Evolutionary conservation across 345 rosid species (phyloP).

Genomic region (Isatis tinctoria): DNA sequence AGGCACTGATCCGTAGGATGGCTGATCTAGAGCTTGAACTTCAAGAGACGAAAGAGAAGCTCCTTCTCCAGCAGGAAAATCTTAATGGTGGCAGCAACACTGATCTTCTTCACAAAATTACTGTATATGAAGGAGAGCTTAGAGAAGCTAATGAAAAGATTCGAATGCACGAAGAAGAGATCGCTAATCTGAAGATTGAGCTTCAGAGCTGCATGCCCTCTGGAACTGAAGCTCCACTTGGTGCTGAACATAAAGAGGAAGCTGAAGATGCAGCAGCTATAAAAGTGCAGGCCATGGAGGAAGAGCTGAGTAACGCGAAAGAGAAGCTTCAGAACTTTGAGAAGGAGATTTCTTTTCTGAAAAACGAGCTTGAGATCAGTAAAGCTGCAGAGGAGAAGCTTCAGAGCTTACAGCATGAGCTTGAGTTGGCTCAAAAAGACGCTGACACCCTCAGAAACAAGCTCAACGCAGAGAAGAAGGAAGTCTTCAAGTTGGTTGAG

Average conservation of each 20-base stretch:
- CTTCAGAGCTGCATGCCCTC: conserved; percentile 37
- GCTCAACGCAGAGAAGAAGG: conserved; percentile 49
- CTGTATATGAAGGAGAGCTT: conserved; percentile 50
- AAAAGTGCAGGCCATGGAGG: conserved; percentile 23
- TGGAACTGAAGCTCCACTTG: conserved; percentile 17
- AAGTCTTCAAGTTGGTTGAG: conserved; percentile 56
- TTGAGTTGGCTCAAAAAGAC: conserved; percentile 52
- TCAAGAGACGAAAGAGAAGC: conserved; percentile 48
- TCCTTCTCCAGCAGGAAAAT: conserved; percentile 42
- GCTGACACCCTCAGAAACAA: conserved; percentile 40
- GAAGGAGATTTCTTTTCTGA: conserved; percentile 45
- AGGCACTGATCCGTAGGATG: conserved; percentile 42
- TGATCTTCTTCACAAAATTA: conserved; percentile 38
- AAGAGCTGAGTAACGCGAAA: conserved; percentile 49
- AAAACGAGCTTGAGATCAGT: conserved; percentile 40
- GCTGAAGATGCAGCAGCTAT: conserved; percentile 21
- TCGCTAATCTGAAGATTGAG: conserved; percentile 47
- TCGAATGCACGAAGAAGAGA: conserved; percentile 46
- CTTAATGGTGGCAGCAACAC: conserved; percentile 25
- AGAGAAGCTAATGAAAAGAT: conserved; percentile 48
- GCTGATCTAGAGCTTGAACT: conserved; percentile 57
- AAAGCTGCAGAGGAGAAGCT: conserved; percentile 31
- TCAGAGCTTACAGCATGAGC: conserved; percentile 38
- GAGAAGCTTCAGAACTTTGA: conserved; percentile 49
- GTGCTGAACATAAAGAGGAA: conserved; percentile 18